These are phyloP conservation scores for Cadophora malorum DNA, from an alignment of 2,329 filamentous ascomycete genomes.

Conservation along the genomic window DNA sequence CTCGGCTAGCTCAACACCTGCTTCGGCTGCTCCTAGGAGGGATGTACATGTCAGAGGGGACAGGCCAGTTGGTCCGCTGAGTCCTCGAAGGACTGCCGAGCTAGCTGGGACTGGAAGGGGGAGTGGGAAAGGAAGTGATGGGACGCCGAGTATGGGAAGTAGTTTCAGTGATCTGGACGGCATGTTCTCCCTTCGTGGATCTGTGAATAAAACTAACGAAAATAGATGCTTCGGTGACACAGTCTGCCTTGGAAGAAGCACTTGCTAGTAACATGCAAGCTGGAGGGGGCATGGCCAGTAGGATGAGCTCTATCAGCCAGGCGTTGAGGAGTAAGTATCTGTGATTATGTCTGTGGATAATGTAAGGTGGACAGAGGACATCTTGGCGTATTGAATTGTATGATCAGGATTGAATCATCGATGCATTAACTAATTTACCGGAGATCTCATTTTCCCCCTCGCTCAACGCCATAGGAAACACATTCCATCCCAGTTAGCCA, in stretches of 20 bases:
- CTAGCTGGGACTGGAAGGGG: slow-evolving; percentile 59
- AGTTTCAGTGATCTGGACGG: slow-evolving; percentile 87
- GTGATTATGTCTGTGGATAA: slow-evolving; percentile 25
- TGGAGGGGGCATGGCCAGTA: slow-evolving; percentile 61
- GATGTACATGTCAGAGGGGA: slow-evolving; percentile 30
- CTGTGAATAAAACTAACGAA: slow-evolving; percentile 19
- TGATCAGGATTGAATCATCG: background rate
- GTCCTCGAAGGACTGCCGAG: slow-evolving; percentile 65
- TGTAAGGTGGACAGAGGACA: background rate
- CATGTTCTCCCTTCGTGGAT: slow-evolving; percentile 43
- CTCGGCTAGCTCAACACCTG: slow-evolving; percentile 57
- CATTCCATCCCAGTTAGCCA: background rate
- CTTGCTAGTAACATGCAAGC: slow-evolving; percentile 75
- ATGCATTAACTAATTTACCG: background rate
- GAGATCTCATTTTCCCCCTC: too few relatives aligned
- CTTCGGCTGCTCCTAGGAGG: slow-evolving; percentile 25
- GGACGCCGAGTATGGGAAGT: slow-evolving; percentile 81
- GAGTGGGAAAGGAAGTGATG: slow-evolving; percentile 68
- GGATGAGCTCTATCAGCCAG: slow-evolving; percentile 73
- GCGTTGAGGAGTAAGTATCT: slow-evolving; percentile 67
- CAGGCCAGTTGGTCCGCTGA: slow-evolving; percentile 53
- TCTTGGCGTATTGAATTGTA: background rate
- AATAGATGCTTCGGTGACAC: slow-evolving; percentile 76
- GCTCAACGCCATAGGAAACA: too few relatives aligned
- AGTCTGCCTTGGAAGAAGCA: slow-evolving; percentile 80